phyloP scores from a whole-genome alignment of 805 yeast genomes.

The Yarrowia sp. region DNA sequence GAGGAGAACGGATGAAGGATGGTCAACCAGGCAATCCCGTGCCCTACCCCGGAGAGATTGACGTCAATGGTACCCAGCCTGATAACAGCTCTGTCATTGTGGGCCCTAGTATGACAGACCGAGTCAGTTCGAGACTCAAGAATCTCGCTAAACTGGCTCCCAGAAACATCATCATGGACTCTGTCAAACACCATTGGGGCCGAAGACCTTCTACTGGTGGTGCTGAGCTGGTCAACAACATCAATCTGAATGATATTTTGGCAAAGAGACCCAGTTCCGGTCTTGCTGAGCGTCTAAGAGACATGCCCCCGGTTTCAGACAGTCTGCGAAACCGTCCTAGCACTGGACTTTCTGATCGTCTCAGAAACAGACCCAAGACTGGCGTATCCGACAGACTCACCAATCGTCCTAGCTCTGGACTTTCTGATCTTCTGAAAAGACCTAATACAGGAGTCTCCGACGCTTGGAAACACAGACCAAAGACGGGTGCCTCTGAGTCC shows the following conservation, averaged over 20 bases:
- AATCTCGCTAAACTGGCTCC: constrained; percentile 1
- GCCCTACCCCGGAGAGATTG: constrained; percentile 63
- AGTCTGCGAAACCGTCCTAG: constrained; percentile 47
- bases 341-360: constrained; percentile 4
- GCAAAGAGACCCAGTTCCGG: constrained; percentile 39
- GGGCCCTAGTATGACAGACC: not conserved
- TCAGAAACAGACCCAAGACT: constrained; percentile 11
- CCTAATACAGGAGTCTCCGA: constrained; percentile 12
- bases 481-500: not conserved
- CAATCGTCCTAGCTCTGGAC: constrained; percentile 4
- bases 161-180: not conserved
- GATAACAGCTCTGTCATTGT: not conserved
- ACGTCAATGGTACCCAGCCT: constrained; percentile 55
- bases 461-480: not conserved
- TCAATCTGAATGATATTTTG: not conserved
- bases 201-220: constrained; percentile 3
- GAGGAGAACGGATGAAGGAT: constrained; percentile 59
- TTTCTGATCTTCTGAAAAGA: not conserved
- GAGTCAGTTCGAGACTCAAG: not conserved
- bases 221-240: not conserved
- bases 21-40: constrained; percentile 4
- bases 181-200: constrained; percentile 3
- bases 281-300: constrained; percentile 51
- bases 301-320: constrained; percentile 11
- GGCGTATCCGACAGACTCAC: constrained; percentile 47